Base-by-base conservation (phyloP, 2,329 filamentous ascomycete genomes). In the Curvularia lunata region DNA sequence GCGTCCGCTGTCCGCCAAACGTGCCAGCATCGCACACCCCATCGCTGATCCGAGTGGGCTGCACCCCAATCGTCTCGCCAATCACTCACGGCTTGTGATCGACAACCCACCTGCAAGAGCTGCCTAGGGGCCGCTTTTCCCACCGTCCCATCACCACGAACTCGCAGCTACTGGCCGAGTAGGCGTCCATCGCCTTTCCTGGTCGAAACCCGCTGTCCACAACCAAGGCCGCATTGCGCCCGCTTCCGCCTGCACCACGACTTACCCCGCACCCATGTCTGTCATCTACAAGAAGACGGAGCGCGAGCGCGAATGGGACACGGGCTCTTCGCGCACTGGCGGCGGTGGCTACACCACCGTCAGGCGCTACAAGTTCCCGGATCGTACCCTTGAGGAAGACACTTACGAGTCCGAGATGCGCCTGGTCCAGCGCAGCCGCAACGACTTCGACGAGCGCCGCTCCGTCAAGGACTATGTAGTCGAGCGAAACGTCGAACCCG, bases 321-420 rank as follows among this genome's bases (percentile, higher is more conserved):
- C 75, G 13, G 63, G 67, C 50, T 70, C 72, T 30, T 64, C 66
- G 45, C 65, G 66, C 52, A 42, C 46, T 8, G 49, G 68, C 69
- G 76, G 76, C 58, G 80, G 61, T 27, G 72, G 77, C 61, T 83
- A 82, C 67, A 84, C 82, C 63, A 85, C 83, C 6, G 82, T 88
- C 65, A 85, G 85, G 70, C 84, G 85, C 67, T 88, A 88, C 78
- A 80, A 81, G 60, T 74, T 83, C n/a, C 82, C 82, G 48, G 81
- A 84, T 48, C 65, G 66, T 52, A 76, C 77, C 56, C 76, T 79
- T 37, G 71, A 77, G 45, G 72, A 75, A 49, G 79, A 80, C 57
- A 71, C 70, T 28, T 78, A 79, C 65, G 78, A 81, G 59, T 76
- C 81, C 51, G 81, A 83, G 65, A 81, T 82, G 64, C 78, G 81